Conservation (phyloP, 116 monocot genomes). For the Papilionanthe hybrid region DNA sequence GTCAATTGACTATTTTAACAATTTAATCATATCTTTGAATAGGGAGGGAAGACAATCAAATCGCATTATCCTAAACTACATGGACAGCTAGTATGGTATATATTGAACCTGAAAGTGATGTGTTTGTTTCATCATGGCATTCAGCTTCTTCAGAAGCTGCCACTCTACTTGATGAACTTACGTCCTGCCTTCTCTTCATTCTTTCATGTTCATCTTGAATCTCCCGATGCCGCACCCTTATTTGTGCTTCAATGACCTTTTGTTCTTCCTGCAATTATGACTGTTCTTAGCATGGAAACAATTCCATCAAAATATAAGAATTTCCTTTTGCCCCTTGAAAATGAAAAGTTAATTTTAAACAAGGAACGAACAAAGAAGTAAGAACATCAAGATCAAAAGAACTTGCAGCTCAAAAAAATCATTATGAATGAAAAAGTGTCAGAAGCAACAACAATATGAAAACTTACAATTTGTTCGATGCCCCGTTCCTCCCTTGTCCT, state of each 20-base stretch:
- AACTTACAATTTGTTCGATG: conserved; percentile 82
- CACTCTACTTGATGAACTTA: conserved; percentile 39
- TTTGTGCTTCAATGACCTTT: conserved; percentile 92
- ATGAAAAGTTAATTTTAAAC: not conserved
- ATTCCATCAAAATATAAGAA: not conserved
- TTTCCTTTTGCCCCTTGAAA: not conserved
- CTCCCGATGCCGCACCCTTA: conserved; percentile 78
- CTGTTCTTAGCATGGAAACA: not conserved
- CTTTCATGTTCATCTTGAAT: conserved; percentile 72
- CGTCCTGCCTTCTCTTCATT: conserved; percentile 52
- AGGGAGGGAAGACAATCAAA: not conserved
- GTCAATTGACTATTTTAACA: not conserved
- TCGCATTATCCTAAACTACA: not conserved
- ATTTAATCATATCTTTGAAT: not conserved
- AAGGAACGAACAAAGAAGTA: not conserved
- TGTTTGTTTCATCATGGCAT: conserved; percentile 30
- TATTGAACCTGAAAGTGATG: conserved; percentile 10
- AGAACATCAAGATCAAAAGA: not conserved
- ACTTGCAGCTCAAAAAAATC: not conserved
- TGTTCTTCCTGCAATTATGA: conserved; percentile 74
- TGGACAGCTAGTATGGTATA: not conserved
- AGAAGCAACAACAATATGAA: not conserved
- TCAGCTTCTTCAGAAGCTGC: conserved; percentile 54
- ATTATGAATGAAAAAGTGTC: not conserved
- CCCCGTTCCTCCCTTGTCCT: conserved; percentile 86